Evolutionary conservation across 2,329 filamentous ascomycete genomes (phyloP).

Genomic region (Mycosphaerella arachidis): DNA sequence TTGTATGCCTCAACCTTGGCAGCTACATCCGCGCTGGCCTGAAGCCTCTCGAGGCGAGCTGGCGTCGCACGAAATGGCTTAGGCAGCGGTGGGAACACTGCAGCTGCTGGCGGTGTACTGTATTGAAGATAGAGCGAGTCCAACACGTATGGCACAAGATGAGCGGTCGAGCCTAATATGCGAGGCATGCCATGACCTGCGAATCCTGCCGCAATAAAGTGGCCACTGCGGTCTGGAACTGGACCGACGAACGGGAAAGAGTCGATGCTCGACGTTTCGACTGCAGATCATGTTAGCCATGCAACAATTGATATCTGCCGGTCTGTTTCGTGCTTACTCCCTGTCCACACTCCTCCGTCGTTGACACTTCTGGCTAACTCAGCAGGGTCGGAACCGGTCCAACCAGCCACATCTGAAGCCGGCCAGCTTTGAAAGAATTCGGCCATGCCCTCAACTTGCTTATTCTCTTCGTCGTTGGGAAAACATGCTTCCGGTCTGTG

Average conservation of each 20-base stretch:
- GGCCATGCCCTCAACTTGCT: conserved; percentile 26
- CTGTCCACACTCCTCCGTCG: conserved; percentile 32
- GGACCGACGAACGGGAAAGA: conserved; percentile 29
- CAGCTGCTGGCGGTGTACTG: conserved; percentile 19
- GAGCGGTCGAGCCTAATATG: conserved; percentile 30
- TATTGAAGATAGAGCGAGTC: conserved; percentile 21
- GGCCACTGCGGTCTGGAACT: conserved; percentile 22
- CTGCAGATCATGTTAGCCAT: conserved; percentile 4
- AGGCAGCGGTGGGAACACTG: conserved; percentile 25
- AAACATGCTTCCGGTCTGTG: conserved; percentile 26
- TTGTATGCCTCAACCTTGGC: conserved; percentile 15
- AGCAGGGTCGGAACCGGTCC: conserved; percentile 17
- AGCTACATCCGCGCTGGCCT: conserved; percentile 13
- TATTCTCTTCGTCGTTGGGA: conserved; percentile 26
- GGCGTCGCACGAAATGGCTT: conserved; percentile 29
- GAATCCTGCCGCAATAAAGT: conserved; percentile 29
- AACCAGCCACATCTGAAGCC: conserved; percentile 24
- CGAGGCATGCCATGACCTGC: conserved; percentile 33
- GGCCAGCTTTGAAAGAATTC: conserved; percentile 32
- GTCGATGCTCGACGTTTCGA: conserved; percentile 16
- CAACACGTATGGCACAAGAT: conserved; percentile 27
- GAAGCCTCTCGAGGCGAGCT: conserved; percentile 25
- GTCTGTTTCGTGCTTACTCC: conserved; percentile 17
- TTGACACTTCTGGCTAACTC: conserved; percentile 20
- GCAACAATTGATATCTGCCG: conserved; percentile 1